A percentile compares a stretch with the other conserved stretches of the same genome.
phyloP scores from a whole-genome alignment of 1,284 basidiomycete genomes.

The Omphalotus olearius region DNA sequence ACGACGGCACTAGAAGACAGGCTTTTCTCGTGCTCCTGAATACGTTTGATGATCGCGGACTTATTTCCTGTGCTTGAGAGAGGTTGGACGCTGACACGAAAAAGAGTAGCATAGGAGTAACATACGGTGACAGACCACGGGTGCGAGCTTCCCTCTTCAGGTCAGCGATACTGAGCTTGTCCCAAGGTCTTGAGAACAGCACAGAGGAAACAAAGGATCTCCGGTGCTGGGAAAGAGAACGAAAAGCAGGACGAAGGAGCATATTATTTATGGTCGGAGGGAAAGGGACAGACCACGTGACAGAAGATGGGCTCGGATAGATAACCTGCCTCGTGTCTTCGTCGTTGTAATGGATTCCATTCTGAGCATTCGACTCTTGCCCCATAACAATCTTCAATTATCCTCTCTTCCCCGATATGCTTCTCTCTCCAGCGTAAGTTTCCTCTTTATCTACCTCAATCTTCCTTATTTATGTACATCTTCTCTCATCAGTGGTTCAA shows the following conservation, averaged over 20 bases:
- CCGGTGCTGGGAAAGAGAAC: constrained; percentile 15
- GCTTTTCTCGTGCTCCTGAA: constrained; percentile 45
- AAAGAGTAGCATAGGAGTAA: constrained; percentile 17
- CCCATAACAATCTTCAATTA: constrained; percentile 9
- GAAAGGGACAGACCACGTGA: constrained; percentile 1
- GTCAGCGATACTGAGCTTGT: constrained; percentile 55
- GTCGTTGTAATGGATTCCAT: constrained; percentile 29
- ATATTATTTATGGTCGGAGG: constrained; percentile 23
- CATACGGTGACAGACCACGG: constrained; percentile 63
- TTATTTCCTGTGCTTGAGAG: constrained; percentile 55
- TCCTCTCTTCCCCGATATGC: constrained; percentile 20
- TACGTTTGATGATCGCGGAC: constrained; percentile 47
- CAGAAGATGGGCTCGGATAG: constrained; percentile 13
- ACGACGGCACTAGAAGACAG: constrained; percentile 30
- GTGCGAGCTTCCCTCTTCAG: constrained; percentile 62
- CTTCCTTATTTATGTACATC: constrained; percentile 25
- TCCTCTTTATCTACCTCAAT: constrained; percentile 21
- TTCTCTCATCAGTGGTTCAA: constrained; percentile 50
- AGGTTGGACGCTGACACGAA: constrained; percentile 3
- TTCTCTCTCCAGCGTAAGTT: constrained; percentile 59
- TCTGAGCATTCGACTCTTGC: constrained; percentile 29
- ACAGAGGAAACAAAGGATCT: constrained; percentile 60
- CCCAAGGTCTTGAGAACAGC: constrained; percentile 61
- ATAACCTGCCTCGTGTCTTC: constrained; percentile 44
- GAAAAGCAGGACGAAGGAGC: constrained; percentile 15